Percentiles rank a stretch among this genome's conserved stretches.
Evolutionary conservation across 2,329 filamentous ascomycete species (phyloP).

Genomic region (Bipolaris oryzae): DNA sequence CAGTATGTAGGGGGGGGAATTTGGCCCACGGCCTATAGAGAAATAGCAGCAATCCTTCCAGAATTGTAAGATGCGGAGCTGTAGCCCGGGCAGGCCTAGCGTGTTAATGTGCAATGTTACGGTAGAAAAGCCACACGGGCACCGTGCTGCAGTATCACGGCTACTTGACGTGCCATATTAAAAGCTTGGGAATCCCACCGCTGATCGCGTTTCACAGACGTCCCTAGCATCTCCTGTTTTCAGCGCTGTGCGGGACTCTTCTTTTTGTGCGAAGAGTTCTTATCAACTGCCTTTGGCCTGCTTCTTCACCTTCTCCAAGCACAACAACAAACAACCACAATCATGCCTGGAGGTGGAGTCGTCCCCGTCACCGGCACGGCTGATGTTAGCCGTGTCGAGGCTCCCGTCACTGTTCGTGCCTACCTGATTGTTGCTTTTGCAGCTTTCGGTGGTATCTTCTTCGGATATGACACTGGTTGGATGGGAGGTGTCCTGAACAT

Average conservation of each 20-base stretch:
- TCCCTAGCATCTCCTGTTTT: slow-evolving; percentile 32
- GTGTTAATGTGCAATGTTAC: slow-evolving; percentile 40
- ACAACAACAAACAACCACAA: slow-evolving; percentile 24
- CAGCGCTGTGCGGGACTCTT: slow-evolving; percentile 28
- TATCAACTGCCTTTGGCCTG: slow-evolving; percentile 15
- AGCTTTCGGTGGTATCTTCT: slow-evolving; percentile 63
- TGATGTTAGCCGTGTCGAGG: slow-evolving; percentile 63
- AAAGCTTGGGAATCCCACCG: slow-evolving; percentile 33
- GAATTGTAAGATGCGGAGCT: slow-evolving; percentile 43
- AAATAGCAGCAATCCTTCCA: slow-evolving; percentile 36
- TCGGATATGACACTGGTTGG: slow-evolving; percentile 80
- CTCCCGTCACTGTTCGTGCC: slow-evolving; percentile 56
- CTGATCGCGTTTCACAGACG: slow-evolving; percentile 26
- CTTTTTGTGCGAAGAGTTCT: slow-evolving; percentile 26
- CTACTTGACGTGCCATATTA: slow-evolving; percentile 36
- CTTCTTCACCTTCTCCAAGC: slow-evolving; percentile 15
- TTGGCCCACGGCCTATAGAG: slow-evolving; percentile 22
- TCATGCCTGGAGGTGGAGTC: slow-evolving; percentile 47
- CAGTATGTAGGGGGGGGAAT: slow-evolving; percentile 14
- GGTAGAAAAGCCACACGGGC: slow-evolving; percentile 40
- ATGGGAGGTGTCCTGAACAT: slow-evolving; percentile 69
- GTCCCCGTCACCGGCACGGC: slow-evolving; percentile 45
- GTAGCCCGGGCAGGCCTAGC: slow-evolving; percentile 33
- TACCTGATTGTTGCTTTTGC: slow-evolving; percentile 57
- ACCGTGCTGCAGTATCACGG: slow-evolving; percentile 42